Evolutionary conservation across 768 basidiomycete species (phyloP), one percentile per base, ranked within the genome.

Genomic region (Myochromella boudieri): DNA sequence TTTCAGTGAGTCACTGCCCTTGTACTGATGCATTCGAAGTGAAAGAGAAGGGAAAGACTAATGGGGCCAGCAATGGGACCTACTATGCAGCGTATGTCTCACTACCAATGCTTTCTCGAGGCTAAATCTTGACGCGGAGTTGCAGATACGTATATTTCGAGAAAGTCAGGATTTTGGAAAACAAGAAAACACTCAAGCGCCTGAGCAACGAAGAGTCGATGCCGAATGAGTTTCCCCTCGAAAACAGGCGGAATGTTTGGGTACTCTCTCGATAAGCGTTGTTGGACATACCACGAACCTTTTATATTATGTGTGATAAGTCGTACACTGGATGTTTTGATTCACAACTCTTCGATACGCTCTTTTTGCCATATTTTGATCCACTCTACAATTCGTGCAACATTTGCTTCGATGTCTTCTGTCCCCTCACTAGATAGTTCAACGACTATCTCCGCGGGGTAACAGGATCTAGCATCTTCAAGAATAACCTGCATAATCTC

Each of bases 401-500:
- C 82, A 62, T 97, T 98, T 17, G 81, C 74, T 61, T 97, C 87
- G 29, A 98, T 70, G 56, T 98, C 87, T 31, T 85, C 85, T 40
- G 76, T 81, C 17, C 68, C 76, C 60, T 91, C 87, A 63, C 89
- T 93, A 49, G 76, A 67, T 20, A 98, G 72, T 59, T 91, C 91
- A 14, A 98, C 85, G 20, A 98, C 79, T 52, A 95, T 88, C 64
- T 90, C 85, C n/a, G 76, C 60, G 0, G 85, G 78, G 64, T 97
- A 99, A 0, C 92, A 90, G 29, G 83, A 82, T 34, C 82, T 76
- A 3, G 95, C 95, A 64, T 99, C 97, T 25, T 91, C 86, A 9
- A 88, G 70, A 28, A 97, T 84, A 41, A 94, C 83, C 60, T 90
- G 76, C 94, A 98, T 97, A 60, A 99, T 98, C 70, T 99, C 97